Evolutionary conservation across 2,329 filamentous ascomycete genomes (phyloP).

Genomic region (Xylariaceae sp.): DNA sequence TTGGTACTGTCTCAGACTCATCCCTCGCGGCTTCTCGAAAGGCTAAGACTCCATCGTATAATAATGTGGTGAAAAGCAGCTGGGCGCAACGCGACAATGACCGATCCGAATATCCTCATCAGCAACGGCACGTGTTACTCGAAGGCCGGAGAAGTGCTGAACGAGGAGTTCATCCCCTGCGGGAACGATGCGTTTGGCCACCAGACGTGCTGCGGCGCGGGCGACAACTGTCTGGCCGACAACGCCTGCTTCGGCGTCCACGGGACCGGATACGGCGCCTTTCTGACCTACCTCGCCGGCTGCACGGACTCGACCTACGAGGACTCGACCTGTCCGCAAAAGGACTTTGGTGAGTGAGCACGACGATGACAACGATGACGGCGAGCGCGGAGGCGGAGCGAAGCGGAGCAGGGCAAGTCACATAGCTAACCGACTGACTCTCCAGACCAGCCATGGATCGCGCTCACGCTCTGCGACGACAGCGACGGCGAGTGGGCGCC

Average conservation of each 20-base stretch:
- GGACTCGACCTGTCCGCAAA: constrained; percentile 7
- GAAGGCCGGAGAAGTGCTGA: constrained; percentile 5
- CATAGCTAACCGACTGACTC: background rate
- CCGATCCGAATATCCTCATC: constrained; percentile 6
- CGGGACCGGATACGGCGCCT: constrained; percentile 7
- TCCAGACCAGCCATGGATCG: constrained; percentile 10
- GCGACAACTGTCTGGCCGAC: constrained; percentile 10
- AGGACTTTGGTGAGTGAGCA: constrained; percentile 9
- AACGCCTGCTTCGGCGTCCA: constrained; percentile 9
- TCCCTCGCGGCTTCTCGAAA: too few relatives aligned
- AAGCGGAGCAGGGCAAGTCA: background rate
- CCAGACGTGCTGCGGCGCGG: constrained; percentile 9
- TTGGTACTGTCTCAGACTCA: too few relatives aligned
- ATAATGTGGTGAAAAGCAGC: too few relatives aligned
- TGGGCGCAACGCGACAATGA: constrained; percentile 1
- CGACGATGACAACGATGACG: too few relatives aligned
- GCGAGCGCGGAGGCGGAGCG: too few relatives aligned
- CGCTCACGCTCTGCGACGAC: constrained; percentile 9
- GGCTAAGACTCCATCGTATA: too few relatives aligned
- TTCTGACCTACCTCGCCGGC: constrained; percentile 11
- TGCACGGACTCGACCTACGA: constrained; percentile 10
- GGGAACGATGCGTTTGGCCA: constrained; percentile 11
- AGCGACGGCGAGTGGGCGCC: constrained; percentile 9
- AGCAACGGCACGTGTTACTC: constrained; percentile 13
- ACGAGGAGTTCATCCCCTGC: constrained; percentile 12